Conservation (phyloP, 2,329 filamentous ascomycete species). For the Dactylonectria macrodidyma region DNA sequence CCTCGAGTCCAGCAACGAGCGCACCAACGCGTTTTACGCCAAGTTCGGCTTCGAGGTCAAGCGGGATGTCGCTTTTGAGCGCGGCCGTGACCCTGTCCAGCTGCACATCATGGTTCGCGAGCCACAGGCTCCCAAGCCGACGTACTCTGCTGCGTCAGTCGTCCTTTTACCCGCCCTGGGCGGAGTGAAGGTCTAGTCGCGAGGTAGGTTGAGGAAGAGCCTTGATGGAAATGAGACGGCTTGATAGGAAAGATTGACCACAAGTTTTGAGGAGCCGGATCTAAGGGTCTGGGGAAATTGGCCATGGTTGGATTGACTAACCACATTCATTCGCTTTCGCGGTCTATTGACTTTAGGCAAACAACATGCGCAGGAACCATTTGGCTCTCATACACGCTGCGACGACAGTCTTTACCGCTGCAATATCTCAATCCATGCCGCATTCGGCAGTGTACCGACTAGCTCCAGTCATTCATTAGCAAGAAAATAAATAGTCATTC, state of each 20-base stretch:
- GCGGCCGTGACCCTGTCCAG: constrained; percentile 71
- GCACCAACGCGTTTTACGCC: constrained; percentile 80
- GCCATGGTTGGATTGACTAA: constrained; percentile 13
- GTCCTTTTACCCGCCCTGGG: constrained; percentile 40
- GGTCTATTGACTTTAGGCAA: constrained; percentile 11
- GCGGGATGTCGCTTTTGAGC: constrained; percentile 74
- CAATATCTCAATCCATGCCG: constrained; percentile 31
- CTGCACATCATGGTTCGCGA: constrained; percentile 89
- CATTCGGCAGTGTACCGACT: constrained; percentile 31
- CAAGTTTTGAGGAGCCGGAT: constrained; percentile 3
- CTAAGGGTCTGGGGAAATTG: neutral
- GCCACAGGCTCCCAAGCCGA: constrained; percentile 61
- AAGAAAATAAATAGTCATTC: constrained; percentile 45
- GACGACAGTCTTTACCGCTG: constrained; percentile 40
- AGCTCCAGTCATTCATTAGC: constrained; percentile 48
- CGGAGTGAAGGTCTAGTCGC: constrained; percentile 43
- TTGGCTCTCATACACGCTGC: constrained; percentile 10
- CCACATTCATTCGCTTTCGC: constrained; percentile 25
- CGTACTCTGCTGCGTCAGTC: constrained; percentile 43
- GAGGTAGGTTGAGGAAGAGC: neutral
- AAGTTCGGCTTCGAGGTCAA: constrained; percentile 81
- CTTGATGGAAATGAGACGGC: constrained; percentile 28
- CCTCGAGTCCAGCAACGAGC: constrained; percentile 80
- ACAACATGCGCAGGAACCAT: constrained; percentile 16
- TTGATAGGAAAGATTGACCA: constrained; percentile 4